Evolutionary conservation across 352 stramenopile species (phyloP).

Genomic region (Phytophthora ohioensis): DNA sequence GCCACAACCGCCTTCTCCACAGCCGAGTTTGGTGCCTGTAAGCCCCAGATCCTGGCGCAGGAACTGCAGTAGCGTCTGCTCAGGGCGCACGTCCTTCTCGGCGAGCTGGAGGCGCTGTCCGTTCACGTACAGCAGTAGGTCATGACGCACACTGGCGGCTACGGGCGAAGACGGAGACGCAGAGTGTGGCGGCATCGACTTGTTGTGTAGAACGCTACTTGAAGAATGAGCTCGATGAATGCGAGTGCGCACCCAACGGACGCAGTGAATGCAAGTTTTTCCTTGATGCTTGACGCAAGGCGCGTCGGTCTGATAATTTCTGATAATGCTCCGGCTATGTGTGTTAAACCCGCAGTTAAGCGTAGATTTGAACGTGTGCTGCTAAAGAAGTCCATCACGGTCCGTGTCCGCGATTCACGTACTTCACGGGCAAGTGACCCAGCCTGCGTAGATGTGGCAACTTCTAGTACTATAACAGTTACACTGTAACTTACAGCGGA

Average conservation of each 20-base stretch:
- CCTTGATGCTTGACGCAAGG: too few species aligned
- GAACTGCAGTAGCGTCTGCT: conserved; percentile 88
- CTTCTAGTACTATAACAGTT: too few species aligned
- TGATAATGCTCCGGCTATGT: too few species aligned
- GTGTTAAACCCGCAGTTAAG: too few species aligned
- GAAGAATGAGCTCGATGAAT: conserved; percentile 28
- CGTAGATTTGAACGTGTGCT: too few species aligned
- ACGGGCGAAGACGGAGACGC: conserved; percentile 7
- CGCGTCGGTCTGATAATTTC: too few species aligned
- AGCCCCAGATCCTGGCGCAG: conserved; percentile 75
- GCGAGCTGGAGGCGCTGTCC: conserved; percentile 58
- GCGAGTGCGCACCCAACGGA: neutral
- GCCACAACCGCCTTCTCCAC: conserved; percentile 96
- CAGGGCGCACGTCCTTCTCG: conserved; percentile 63
- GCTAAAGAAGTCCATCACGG: too few species aligned
- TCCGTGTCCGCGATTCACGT: too few species aligned
- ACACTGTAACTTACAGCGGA: too few species aligned
- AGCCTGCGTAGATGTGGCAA: too few species aligned
- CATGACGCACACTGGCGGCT: conserved; percentile 40
- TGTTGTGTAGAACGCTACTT: conserved; percentile 10
- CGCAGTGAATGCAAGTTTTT: too few species aligned
- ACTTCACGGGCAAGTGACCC: too few species aligned
- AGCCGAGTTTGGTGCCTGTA: conserved; percentile 92
- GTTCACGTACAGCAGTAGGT: conserved; percentile 84
- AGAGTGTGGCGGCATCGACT: conserved; percentile 25